phyloP scores from a whole-genome alignment of 371 early-diverging fungal species.

The Mortierella sp. region DNA sequence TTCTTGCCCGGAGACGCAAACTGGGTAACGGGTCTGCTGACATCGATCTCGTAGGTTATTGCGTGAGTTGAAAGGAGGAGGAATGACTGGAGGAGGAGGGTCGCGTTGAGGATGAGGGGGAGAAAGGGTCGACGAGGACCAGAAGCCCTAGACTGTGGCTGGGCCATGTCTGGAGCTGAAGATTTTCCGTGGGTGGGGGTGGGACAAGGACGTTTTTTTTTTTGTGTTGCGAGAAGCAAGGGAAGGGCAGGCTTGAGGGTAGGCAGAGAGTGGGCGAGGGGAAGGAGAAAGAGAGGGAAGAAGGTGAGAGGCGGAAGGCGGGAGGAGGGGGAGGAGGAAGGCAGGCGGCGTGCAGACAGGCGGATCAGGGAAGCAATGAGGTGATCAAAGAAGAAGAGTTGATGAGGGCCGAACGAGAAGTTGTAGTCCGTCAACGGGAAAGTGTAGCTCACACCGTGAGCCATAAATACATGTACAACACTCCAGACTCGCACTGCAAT shows the following conservation, averaged over 20 bases:
- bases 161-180: too few species aligned
- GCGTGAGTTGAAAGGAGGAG: slow-evolving; percentile 3
- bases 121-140: not conserved
- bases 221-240: not conserved
- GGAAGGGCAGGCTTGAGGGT: not conserved
- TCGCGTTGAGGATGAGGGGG: slow-evolving; percentile 4
- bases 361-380: not conserved
- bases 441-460: too few species aligned
- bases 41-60: slow-evolving; percentile 19
- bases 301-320: not conserved
- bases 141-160: too few species aligned
- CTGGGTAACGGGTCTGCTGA: slow-evolving; percentile 4
- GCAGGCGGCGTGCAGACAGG: not conserved
- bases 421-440: too few species aligned
- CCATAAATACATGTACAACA: too few species aligned
- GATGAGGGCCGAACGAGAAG: too few species aligned
- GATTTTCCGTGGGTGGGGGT: too few species aligned
- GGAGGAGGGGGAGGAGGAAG: not conserved
- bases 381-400: too few species aligned
- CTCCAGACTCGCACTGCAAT: too few species aligned
- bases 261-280: not conserved
- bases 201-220: too few species aligned
- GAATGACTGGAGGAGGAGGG: not conserved
- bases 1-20: not conserved
- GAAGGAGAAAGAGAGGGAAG: not conserved